Conservation (phyloP, 495 filamentous ascomycete species). For the Venustampulla echinocandica region DNA sequence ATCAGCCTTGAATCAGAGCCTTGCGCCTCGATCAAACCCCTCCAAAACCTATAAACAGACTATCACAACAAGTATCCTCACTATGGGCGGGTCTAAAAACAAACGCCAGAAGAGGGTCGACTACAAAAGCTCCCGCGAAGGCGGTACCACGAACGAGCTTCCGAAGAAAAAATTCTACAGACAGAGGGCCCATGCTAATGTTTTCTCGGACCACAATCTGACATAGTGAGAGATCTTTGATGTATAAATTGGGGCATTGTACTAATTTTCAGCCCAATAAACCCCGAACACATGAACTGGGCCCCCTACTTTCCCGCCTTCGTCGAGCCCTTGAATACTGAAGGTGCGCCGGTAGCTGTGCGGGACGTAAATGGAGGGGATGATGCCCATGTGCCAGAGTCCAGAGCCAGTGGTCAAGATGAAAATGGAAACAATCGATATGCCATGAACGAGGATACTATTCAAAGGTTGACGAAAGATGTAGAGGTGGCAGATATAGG, state of each 20-base stretch:
- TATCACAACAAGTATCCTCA: not conserved
- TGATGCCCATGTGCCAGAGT: too few species aligned
- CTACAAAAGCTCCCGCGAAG: conserved; percentile 47
- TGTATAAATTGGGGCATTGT: not conserved
- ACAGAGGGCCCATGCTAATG: conserved; percentile 94
- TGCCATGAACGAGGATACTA: conserved; percentile 17
- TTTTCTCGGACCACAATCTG: conserved; percentile 87
- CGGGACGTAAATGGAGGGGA: conserved; percentile 3
- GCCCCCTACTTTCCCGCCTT: conserved; percentile 72
- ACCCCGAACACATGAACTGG: conserved; percentile 87
- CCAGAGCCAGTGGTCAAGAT: too few species aligned
- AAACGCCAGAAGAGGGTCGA: conserved; percentile 70
- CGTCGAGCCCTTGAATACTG: conserved; percentile 27
- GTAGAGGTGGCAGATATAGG: conserved; percentile 97
- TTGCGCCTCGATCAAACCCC: not conserved
- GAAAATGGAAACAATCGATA: conserved; percentile 3
- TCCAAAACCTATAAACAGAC: not conserved
- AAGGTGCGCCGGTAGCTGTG: not conserved
- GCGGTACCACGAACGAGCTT: conserved; percentile 38
- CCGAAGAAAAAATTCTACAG: conserved; percentile 93
- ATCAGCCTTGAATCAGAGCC: conserved; percentile 10
- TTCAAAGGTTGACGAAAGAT: conserved; percentile 46
- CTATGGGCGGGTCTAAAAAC: conserved; percentile 42
- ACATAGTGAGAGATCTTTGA: conserved; percentile 59
- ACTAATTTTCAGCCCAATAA: conserved; percentile 53